Conservation (phyloP, 768 basidiomycete species). For the Calvatia gigantea region DNA sequence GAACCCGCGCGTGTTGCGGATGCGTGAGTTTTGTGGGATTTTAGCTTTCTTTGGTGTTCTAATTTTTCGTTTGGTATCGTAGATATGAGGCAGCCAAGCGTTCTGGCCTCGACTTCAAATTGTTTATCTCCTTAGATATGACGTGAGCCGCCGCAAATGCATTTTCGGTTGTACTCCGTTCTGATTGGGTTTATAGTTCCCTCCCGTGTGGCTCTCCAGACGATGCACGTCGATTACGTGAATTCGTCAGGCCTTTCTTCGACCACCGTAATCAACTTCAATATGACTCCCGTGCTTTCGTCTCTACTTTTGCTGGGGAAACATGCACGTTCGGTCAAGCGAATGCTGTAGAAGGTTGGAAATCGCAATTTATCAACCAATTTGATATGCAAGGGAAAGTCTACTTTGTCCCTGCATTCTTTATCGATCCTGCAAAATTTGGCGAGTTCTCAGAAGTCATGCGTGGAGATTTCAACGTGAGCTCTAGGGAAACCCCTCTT, state of each 20-base stretch:
- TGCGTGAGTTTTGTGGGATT: constrained; percentile 42
- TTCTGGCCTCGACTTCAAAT: constrained; percentile 55
- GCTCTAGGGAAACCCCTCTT: constrained; percentile 17
- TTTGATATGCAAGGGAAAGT: constrained; percentile 44
- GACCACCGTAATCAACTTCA: constrained; percentile 58
- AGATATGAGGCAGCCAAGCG: constrained; percentile 56
- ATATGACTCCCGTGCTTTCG: constrained; percentile 43
- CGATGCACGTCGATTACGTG: constrained; percentile 49
- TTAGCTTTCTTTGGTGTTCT: not conserved
- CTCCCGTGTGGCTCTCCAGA: constrained; percentile 46
- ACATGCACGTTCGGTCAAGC: constrained; percentile 61
- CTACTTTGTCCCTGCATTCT: constrained; percentile 70
- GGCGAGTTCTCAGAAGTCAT: constrained; percentile 44
- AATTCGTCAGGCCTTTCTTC: constrained; percentile 50
- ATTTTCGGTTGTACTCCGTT: not conserved
- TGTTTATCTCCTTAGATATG: constrained; percentile 82
- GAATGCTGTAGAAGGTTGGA: constrained; percentile 54
- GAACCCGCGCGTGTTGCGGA: constrained; percentile 56
- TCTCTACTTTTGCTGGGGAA: constrained; percentile 74
- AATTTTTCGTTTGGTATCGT: constrained; percentile 6
- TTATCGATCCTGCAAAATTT: constrained; percentile 50
- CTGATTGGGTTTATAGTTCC: constrained; percentile 31
- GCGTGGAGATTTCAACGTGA: constrained; percentile 59
- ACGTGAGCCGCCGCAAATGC: constrained; percentile 37
- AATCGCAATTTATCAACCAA: constrained; percentile 44